Evolutionary conservation across 768 basidiomycete genomes (phyloP), one percentile per base, ranked within the genome.

Genomic region (Rhizopogon sp.): DNA sequence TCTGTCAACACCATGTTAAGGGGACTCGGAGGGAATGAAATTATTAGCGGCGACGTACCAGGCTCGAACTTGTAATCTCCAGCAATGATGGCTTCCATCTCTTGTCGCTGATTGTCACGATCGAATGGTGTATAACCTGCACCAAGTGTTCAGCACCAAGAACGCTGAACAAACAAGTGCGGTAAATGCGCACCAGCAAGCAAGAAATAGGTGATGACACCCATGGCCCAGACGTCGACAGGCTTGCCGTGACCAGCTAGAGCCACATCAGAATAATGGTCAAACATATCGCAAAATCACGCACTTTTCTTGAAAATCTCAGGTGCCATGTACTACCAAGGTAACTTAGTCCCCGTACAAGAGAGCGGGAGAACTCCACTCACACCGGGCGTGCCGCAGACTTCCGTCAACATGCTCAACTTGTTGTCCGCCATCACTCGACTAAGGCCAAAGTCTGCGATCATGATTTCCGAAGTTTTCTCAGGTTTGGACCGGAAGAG

Each of bases 211-310:
- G 96, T 90, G 70, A 99, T 95, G 47, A 99, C 96, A 39, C 96
- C 96, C 83, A 98, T 95, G 1, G 96, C 94, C 95, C 93, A 95
- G 53, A 96, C 74, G 64, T 96, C 96, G 16, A 97, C 95, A 8
- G 95, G 94, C 72, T 91, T 97, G 41, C 88, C 83, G 63, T 99
- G 96, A 3, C 96, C 96, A 53, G 85, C 88, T 90, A 64, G 31
- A 52, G 43, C 8, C 28, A 29, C 16, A 13, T 28, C 59, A 49
- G 59, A 41, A 42, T 33, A 42, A 39, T 54, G 22, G 6, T 7
- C 25, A 45, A 25, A 9, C 13, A 20, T 33, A 6, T 11, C 8
- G n/a, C 44, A 50, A 5, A 39, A 49, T 13, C 3, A 72, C 84
- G 39, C 58, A 92, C 88, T 83, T 71, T 92, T 93, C 69, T 86